Conservation (phyloP, 441 rosid species). For the Breynia disticha region DNA sequence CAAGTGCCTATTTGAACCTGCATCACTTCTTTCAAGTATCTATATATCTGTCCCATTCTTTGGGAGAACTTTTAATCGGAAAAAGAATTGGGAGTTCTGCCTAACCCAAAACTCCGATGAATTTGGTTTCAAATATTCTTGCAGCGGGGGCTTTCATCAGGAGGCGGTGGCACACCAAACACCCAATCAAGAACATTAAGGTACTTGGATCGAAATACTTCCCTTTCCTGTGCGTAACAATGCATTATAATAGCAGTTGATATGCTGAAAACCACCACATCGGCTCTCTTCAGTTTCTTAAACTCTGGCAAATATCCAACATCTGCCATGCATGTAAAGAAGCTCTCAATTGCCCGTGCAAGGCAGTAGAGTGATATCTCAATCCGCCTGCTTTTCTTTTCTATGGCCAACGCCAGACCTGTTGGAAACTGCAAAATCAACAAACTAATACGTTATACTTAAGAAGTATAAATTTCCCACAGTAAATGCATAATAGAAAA, state of each 20-base stretch:
- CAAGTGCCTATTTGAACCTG: no score
- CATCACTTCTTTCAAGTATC: no score
- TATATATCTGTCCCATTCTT: no score
- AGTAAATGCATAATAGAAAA: neutral
- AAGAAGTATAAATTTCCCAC: neutral
- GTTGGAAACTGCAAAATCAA: slow-evolving; percentile 58
- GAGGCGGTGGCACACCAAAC: slow-evolving; percentile 67
- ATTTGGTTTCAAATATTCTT: slow-evolving; percentile 14
- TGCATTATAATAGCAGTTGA: slow-evolving; percentile 90
- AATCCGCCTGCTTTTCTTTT: slow-evolving; percentile 88
- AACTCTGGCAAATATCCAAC: slow-evolving; percentile 49
- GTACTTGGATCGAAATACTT: slow-evolving; percentile 83
- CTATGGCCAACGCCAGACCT: slow-evolving; percentile 75
- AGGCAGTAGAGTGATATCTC: slow-evolving; percentile 92
- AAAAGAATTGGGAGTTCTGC: neutral
- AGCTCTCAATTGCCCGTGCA: slow-evolving; percentile 84
- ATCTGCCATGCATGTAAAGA: slow-evolving; percentile 65
- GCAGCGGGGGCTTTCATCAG: slow-evolving; percentile 43
- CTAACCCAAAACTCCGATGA: neutral
- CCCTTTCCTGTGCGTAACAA: slow-evolving; percentile 85
- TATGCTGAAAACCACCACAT: slow-evolving; percentile 77
- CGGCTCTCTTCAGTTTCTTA: slow-evolving; percentile 59
- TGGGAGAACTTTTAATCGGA: no score
- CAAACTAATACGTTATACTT: neutral
- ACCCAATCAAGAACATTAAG: slow-evolving; percentile 93